These are phyloP conservation scores for Scheffersomyces titani DNA, from an alignment of 1,139 yeast species.

Conservation along the genomic window DNA sequence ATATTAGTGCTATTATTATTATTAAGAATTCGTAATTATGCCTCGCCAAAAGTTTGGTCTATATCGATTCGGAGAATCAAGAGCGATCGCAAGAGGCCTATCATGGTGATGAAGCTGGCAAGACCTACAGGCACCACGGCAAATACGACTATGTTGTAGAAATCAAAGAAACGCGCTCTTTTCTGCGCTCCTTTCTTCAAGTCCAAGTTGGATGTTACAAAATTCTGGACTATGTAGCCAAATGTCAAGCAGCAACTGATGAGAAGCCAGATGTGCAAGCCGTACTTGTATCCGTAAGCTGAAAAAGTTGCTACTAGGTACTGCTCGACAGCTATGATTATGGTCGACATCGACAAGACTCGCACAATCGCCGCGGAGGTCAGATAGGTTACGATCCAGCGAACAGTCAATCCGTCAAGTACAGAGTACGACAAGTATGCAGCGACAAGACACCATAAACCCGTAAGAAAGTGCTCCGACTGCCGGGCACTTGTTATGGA, in stretches of 20 bases:
- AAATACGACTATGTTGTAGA: constrained; percentile 86
- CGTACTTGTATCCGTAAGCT: constrained; percentile 55
- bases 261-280: constrained; percentile 87
- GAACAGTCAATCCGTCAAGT: constrained; percentile 83
- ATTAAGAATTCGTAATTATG: neutral
- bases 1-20: neutral
- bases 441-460: constrained; percentile 83
- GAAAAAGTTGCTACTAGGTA: constrained; percentile 61
- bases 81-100: constrained; percentile 73
- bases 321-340: constrained; percentile 70
- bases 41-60: constrained; percentile 28
- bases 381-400: constrained; percentile 92
- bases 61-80: constrained; percentile 75
- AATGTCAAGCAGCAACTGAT: constrained; percentile 82
- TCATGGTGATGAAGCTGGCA: constrained; percentile 91
- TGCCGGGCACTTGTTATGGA: constrained; percentile 57
- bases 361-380: constrained; percentile 86
- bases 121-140: constrained; percentile 97
- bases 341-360: constrained; percentile 77
- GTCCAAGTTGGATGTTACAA: constrained; percentile 82
- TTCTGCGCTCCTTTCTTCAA: constrained; percentile 38
- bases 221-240: constrained; percentile 84
- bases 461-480: constrained; percentile 70
- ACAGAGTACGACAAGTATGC: constrained; percentile 83
- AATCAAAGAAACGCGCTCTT: constrained; percentile 66